phyloP scores from a whole-genome alignment of 2,329 filamentous ascomycete species.

The Cytospora schulzeri region DNA sequence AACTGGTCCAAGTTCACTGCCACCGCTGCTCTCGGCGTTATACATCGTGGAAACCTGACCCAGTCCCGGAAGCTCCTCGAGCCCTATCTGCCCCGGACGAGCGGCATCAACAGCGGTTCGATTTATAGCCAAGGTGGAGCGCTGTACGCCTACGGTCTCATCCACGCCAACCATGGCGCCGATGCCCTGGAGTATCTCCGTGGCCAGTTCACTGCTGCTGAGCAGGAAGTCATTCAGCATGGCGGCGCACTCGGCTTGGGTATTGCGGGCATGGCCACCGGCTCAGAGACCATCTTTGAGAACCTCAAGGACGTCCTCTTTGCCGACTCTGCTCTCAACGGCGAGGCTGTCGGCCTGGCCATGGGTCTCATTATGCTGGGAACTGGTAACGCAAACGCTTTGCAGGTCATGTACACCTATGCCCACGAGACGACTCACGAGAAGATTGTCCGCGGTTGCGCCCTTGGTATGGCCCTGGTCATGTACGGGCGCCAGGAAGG shows the following conservation, averaged over 20 bases:
- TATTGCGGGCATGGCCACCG: constrained; percentile 96
- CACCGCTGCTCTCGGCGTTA: constrained; percentile 92
- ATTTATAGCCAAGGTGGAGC: constrained; percentile 96
- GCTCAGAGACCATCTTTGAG: constrained; percentile 86
- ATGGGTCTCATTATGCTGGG: constrained; percentile 99
- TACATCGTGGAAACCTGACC: constrained; percentile 91
- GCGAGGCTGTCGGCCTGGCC: constrained; percentile 90
- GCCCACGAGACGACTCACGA: constrained; percentile 98
- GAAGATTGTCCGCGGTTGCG: constrained; percentile 95
- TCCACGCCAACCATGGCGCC: constrained; percentile 96
- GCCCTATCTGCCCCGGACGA: constrained; percentile 84
- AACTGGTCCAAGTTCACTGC: constrained; percentile 99
- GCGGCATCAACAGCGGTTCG: constrained; percentile 75
- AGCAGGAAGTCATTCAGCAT: constrained; percentile 94
- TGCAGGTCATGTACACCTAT: constrained; percentile 97
- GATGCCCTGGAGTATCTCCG: constrained; percentile 82
- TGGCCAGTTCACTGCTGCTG: constrained; percentile 71
- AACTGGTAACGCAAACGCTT: constrained; percentile 89
- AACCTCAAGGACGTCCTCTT: constrained; percentile 88
- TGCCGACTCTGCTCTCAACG: constrained; percentile 92
- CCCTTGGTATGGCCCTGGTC: constrained; percentile 95
- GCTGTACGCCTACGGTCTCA: constrained; percentile 90
- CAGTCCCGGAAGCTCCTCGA: constrained; percentile 93
- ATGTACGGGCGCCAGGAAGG: constrained; percentile 97
- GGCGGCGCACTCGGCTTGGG: constrained; percentile 93